Evolutionary conservation across 139 green algal species (phyloP).

Genomic region (Coelastrella sp.): DNA sequence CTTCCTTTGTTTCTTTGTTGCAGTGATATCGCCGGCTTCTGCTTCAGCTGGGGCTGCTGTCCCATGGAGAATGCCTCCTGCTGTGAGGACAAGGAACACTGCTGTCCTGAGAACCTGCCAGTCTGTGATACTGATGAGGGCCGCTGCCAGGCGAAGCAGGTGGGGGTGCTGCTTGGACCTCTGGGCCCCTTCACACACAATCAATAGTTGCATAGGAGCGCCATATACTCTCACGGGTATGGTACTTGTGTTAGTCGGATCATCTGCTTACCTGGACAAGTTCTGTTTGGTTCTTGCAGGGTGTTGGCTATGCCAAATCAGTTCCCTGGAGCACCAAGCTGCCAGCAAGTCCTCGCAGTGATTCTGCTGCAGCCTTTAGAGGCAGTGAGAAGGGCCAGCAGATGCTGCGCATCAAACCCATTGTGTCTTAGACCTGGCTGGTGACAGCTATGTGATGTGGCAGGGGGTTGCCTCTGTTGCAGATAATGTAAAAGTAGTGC

Average conservation of each 20-base stretch:
- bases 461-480: too few species aligned
- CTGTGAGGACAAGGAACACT: constrained; percentile 96
- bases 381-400: constrained; percentile 32
- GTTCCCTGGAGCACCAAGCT: constrained; percentile 34
- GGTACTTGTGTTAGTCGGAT: neutral
- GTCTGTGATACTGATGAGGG: constrained; percentile 88
- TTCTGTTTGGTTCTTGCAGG: neutral
- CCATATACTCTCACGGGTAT: too few species aligned
- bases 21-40: constrained; percentile 38
- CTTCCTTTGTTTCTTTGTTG: neutral
- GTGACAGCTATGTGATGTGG: too few species aligned
- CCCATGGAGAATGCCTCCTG: constrained; percentile 89
- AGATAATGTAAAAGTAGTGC: too few species aligned
- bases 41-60: constrained; percentile 85
- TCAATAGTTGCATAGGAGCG: neutral
- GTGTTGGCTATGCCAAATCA: constrained; percentile 15
- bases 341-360: neutral
- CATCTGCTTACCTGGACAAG: neutral
- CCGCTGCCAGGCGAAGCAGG: constrained; percentile 68
- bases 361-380: neutral
- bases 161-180: neutral
- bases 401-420: constrained; percentile 33
- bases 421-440: constrained; percentile 22
- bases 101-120: constrained; percentile 91
- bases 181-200: neutral